Conservation (phyloP, 495 filamentous ascomycete species). For the Extremus antarcticus region DNA sequence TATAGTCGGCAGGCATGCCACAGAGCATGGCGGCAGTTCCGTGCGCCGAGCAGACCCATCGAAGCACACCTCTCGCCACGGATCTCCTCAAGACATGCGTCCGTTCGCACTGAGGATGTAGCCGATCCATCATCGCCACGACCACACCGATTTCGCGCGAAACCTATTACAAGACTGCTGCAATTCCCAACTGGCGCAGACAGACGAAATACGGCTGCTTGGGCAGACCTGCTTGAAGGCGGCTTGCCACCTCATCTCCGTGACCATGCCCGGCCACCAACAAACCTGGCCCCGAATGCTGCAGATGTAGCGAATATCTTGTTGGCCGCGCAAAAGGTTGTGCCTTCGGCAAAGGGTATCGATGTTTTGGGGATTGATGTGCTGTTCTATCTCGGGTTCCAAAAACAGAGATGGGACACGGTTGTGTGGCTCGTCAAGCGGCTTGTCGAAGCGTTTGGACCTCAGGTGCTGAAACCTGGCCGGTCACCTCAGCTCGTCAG, state of each 20-base stretch:
- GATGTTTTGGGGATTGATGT: too few relatives aligned
- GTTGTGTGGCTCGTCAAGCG: constrained; percentile 31
- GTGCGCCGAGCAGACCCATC: neutral
- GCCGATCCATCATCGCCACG: neutral
- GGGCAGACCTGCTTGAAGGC: constrained; percentile 37
- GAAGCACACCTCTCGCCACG: too few relatives aligned
- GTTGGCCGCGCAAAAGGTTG: constrained; percentile 1
- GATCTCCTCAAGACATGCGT: neutral
- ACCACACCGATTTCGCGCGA: neutral
- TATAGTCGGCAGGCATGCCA: neutral
- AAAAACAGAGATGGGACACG: constrained; percentile 27
- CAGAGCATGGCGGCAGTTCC: neutral
- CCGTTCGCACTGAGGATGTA: neutral
- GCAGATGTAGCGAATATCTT: constrained; percentile 8
- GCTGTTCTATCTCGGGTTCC: constrained; percentile 24
- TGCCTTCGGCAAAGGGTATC: neutral
- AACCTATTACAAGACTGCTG: neutral
- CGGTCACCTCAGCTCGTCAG: neutral
- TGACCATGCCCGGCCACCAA: neutral
- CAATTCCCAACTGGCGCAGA: neutral
- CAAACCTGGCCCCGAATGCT: neutral
- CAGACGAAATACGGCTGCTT: constrained; percentile 24
- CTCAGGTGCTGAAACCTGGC: neutral
- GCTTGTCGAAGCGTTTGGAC: constrained; percentile 16
- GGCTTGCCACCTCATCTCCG: constrained; percentile 33